Evolutionary conservation across 2,329 filamentous ascomycete species (phyloP).

Genomic region (Diaporthe australafricana): DNA sequence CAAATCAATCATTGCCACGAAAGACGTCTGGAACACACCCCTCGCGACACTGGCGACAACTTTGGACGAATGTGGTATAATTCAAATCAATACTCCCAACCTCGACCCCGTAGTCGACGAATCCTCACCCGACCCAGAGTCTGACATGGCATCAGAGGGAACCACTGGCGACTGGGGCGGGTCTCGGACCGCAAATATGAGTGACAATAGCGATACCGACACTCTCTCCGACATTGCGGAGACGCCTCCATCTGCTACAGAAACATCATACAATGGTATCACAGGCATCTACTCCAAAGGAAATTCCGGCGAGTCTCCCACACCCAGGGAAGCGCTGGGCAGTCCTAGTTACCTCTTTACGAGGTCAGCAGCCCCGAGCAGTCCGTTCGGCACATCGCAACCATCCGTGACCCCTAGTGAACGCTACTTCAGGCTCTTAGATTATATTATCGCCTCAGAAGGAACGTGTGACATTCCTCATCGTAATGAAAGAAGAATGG

Average conservation of each 20-base stretch:
- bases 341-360: background rate
- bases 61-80: slow-evolving; percentile 40
- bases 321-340: background rate
- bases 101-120: background rate
- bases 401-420: background rate
- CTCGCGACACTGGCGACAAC: slow-evolving; percentile 17
- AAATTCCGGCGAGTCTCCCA: background rate
- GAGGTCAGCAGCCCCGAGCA: background rate
- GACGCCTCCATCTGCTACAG: background rate
- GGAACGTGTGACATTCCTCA: slow-evolving; percentile 10
- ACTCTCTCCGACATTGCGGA: background rate
- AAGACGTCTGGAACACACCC: background rate
- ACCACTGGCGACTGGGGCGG: too few species aligned
- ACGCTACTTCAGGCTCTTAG: slow-evolving; percentile 30
- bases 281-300: background rate
- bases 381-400: background rate
- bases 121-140: background rate
- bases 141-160: background rate
- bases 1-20: slow-evolving; percentile 27
- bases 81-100: background rate
- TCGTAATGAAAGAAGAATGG: background rate
- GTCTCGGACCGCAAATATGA: too few species aligned
- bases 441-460: slow-evolving; percentile 29
- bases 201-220: too few species aligned
- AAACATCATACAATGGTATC: background rate